Conservation (phyloP, 495 filamentous ascomycete genomes). For the Penicillium steckii region DNA sequence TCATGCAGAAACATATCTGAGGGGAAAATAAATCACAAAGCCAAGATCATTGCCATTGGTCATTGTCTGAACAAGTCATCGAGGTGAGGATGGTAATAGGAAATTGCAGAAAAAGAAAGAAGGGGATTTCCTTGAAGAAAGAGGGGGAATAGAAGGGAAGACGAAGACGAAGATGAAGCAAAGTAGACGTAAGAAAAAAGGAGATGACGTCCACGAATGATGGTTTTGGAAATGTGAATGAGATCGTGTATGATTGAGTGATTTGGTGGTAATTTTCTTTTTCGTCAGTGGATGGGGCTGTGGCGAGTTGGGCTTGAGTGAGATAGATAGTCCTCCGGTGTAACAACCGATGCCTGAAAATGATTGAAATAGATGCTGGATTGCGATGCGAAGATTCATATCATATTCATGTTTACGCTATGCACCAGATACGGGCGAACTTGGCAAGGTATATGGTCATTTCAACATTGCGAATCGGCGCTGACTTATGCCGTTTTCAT, state of each 20-base stretch:
- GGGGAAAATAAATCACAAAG: constrained; percentile 9
- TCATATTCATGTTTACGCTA: background rate
- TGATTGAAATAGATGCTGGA: too few relatives aligned
- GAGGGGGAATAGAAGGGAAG: constrained; percentile 4
- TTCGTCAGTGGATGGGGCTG: background rate
- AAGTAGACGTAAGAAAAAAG: background rate
- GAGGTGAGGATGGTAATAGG: constrained; percentile 10
- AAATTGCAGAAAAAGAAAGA: constrained; percentile 7
- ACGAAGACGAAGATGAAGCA: background rate
- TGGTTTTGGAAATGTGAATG: too few relatives aligned
- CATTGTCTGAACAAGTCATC: constrained; percentile 11
- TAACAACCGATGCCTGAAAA: too few relatives aligned
- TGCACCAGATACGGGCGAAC: background rate
- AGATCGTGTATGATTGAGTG: too few relatives aligned
- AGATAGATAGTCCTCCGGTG: too few relatives aligned
- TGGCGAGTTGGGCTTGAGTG: too few relatives aligned
- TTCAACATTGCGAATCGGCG: background rate
- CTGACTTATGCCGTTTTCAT: background rate
- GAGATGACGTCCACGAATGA: too few relatives aligned
- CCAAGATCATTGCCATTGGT: background rate
- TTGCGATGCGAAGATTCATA: background rate
- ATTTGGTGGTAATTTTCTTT: too few relatives aligned
- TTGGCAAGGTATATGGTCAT: background rate
- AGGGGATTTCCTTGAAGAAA: constrained; percentile 7
- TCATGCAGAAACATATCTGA: constrained; percentile 29